phyloP scores from a whole-genome alignment of 2,329 filamentous ascomycete species.

The Penicillium freii region DNA sequence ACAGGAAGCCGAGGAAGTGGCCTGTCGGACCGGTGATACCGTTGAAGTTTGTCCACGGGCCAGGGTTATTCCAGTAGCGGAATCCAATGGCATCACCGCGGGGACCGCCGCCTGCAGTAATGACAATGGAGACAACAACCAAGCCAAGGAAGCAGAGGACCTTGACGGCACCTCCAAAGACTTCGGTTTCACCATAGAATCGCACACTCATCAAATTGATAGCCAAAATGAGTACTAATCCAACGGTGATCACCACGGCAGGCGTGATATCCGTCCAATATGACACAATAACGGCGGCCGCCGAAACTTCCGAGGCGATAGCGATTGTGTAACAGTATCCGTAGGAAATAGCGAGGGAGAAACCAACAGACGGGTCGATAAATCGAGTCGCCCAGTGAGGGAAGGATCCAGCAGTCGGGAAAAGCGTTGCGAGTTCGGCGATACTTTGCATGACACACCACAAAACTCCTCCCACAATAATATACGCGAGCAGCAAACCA shows the following conservation, averaged over 20 bases:
- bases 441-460: conserved; percentile 88
- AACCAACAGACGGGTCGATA: conserved; percentile 85
- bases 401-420: conserved; percentile 86
- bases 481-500: conserved; percentile 64
- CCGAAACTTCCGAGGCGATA: conserved; percentile 73
- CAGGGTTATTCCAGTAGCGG: conserved; percentile 37
- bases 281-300: conserved; percentile 77
- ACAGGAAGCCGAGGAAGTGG: conserved; percentile 37
- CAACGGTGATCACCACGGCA: conserved; percentile 65
- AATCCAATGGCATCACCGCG: conserved; percentile 34
- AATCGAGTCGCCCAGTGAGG: conserved; percentile 88
- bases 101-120: conserved; percentile 35
- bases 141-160: conserved; percentile 33
- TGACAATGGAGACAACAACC: conserved; percentile 33
- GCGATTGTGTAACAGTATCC: conserved; percentile 84
- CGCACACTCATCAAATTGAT: conserved; percentile 35
- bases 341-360: conserved; percentile 73
- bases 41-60: conserved; percentile 34
- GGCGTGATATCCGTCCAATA: conserved; percentile 70
- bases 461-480: conserved; percentile 70
- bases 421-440: conserved; percentile 85
- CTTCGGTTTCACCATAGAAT: conserved; percentile 36
- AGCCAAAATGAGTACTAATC: conserved; percentile 30
- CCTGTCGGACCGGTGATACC: conserved; percentile 34
- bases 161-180: conserved; percentile 33